Percentiles rank a stretch among this genome's conserved stretches.
Conservation (phyloP, 1,284 basidiomycete species). For the Sporisorium scitamineum region DNA sequence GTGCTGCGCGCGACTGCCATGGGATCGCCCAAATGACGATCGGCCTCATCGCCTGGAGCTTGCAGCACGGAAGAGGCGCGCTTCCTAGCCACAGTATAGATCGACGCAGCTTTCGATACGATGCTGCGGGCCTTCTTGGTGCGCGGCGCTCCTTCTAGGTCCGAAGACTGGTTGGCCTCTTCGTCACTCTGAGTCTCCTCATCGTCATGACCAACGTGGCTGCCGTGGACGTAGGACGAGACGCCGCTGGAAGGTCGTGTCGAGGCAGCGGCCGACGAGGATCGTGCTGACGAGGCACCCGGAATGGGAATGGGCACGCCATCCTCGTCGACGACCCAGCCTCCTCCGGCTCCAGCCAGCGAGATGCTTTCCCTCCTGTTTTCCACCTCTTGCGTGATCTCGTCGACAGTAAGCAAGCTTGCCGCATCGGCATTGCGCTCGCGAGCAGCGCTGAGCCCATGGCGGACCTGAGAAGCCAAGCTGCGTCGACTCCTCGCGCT, state of each 20-base stretch:
- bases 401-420: constrained; percentile 93
- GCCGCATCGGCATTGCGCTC: constrained; percentile 85
- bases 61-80: constrained; percentile 67
- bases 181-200: constrained; percentile 65
- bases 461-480: constrained; percentile 55
- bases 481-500: constrained; percentile 54
- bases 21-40: constrained; percentile 54
- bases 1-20: constrained; percentile 49
- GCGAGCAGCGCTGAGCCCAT: constrained; percentile 40
- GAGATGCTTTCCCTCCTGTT: constrained; percentile 76
- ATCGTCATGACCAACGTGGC: constrained; percentile 71
- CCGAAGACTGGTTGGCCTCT: constrained; percentile 60
- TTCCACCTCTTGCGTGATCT: constrained; percentile 97
- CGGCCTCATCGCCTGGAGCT: constrained; percentile 53
- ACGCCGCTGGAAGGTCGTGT: constrained; percentile 52
- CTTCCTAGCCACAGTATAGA: constrained; percentile 26
- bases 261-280: constrained; percentile 41
- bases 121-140: constrained; percentile 59
- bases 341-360: constrained; percentile 32
- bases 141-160: constrained; percentile 33
- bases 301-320: constrained; percentile 65
- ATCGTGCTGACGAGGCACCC: constrained; percentile 27
- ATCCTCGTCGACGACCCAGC: constrained; percentile 65
- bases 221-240: constrained; percentile 65
- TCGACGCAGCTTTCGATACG: constrained; percentile 56